Evolutionary conservation across 179 eudicot genomes (phyloP), one percentile per base, ranked within the genome.

Genomic region (Spinacia oleracea): DNA sequence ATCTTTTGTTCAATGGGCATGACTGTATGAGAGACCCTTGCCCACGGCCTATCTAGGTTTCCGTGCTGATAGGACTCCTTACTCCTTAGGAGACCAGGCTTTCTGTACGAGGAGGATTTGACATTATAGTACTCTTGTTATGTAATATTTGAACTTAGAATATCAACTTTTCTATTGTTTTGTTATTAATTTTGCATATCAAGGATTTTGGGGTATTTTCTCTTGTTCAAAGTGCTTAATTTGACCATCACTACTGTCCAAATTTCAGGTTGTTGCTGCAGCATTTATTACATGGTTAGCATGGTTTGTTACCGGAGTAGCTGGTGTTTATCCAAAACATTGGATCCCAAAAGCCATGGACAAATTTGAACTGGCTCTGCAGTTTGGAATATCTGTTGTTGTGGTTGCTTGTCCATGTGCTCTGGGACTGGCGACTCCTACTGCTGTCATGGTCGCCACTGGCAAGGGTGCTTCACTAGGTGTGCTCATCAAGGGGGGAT

Each of bases 361-460:
- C 86, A 91, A 86, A 78, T 93, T 95, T 87, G 97, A 95, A 87
- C 92, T 93, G 80, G 97, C 98, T 20, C 86, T 95, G 77, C 97
- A 95, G 92, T 95, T 95, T 83, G 97, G 93, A 70, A 93, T 95
- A 72, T 93, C 97, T 8, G 98, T 95, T 29, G 84, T 95, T 80
- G 98, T 95, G 60, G 95, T 95, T 77, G 98, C 98, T 66, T 95
- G 98, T 79, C 98, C 97, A 10, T 95, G 98, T 90, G 98, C 98
- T 64, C 83, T 95, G 70, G 98, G 98, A 77, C 87, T 95, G 59
- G 98, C 98, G 66, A 95, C 98, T 83, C 98, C 98, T 70, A 95
- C 98, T 53, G 98, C 98, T 8, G 93, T 95, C 73, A 95, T 95
- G 98, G 98, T 95, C 73, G 94, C 98, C 81, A 93, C 98, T 3